Evolutionary conservation across 2,329 filamentous ascomycete species (phyloP), one percentile per base, ranked within the genome.

Genomic region (Arthrobotrys sinensis): DNA sequence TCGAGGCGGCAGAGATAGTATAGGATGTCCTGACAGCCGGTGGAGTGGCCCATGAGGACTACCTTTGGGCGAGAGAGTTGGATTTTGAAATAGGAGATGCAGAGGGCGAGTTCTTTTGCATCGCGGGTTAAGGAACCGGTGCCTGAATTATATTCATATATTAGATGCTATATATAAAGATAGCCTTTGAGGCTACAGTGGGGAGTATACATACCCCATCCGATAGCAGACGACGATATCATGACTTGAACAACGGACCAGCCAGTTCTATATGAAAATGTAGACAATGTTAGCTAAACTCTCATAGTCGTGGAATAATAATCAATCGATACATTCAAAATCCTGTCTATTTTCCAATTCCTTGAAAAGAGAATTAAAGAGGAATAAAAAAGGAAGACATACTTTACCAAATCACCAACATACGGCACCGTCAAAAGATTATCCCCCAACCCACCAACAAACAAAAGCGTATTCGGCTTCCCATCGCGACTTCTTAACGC

Each of bases 401-500:
- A 78, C 75, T 45, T 46, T n/a, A 68, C 52, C 28, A 78, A 43
- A 16, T 72, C 67, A 12, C 60, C 19, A 5, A 78, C 53, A 78
- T 91, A 92, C 0, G 87, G 85, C 7, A 91, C 87, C 0, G 89
- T 90, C 80, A 92, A 88, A 73, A 91, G 89, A 3, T 91, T 91
- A 83, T 93, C 92, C 52, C 88, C 88, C 12, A 94, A 87, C 46
- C 92, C 92, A 79, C 90, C 91, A 79, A 93, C 87, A 84, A 91
- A 92, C 79, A 93, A 84, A 71, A 93, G 83, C 46, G 75, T 78
- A 45, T 63, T 21, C 62, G 63, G 67, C 50, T 78, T 78, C n/a
- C 19, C 66, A 52, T 48, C 46, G 6, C 53, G 16, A 19, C 55
- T 64, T 21, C 63, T 62, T 34, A 76, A 65, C 19, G 28, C 72